Evolutionary conservation across 2,329 filamentous ascomycete genomes (phyloP), one percentile per base, ranked within the genome.

Genomic region (Calonectria pauciramosa): DNA sequence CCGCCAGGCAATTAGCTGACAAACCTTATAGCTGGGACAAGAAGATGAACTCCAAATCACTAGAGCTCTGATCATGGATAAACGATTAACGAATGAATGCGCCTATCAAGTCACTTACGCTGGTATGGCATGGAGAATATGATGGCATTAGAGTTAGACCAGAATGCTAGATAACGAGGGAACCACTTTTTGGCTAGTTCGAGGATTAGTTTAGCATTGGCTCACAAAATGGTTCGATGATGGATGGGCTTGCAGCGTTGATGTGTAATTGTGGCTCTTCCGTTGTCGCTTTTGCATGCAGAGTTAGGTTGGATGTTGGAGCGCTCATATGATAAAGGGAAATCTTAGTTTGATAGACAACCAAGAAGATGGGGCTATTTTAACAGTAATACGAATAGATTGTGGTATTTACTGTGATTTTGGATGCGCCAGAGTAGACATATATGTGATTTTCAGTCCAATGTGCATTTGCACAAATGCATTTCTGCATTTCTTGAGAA

Each of bases 1-100:
- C n/a, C n/a, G 23, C 1, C 3, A 13, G 18, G 8, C 4, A n/a
- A 30, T 41, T 1, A 44, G n/a, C 67, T 69, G 16, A 69, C 30
- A 51, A 13, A 3, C 14, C 16, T 30, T 51, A 6, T 18, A 69
- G 67, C 7, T 69, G 67, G 67, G 67, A 69, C 14, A 69, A 69
- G 67, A 41, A 69, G 41, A 69, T 54, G 13, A 38, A 38, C 34
- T 68, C 66, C 56, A 63, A 36, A 20, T 14, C n/a, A 18, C 38
- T 26, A 1, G 34, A 16, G 4, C 23, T 26, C 56, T 63, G 9
- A 63, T 47, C 4, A 47, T 20, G 23, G 2, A 23, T 41, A 20
- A 26, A 63, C 16, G n/a, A 38, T 41, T 41, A 28, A 63, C 20
- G 56, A 41, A 41, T 41, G 5, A 4, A 63, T 28, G 36, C 16